Conservation (phyloP, 2,329 filamentous ascomycete species). For the Arachnomyces sp. region DNA sequence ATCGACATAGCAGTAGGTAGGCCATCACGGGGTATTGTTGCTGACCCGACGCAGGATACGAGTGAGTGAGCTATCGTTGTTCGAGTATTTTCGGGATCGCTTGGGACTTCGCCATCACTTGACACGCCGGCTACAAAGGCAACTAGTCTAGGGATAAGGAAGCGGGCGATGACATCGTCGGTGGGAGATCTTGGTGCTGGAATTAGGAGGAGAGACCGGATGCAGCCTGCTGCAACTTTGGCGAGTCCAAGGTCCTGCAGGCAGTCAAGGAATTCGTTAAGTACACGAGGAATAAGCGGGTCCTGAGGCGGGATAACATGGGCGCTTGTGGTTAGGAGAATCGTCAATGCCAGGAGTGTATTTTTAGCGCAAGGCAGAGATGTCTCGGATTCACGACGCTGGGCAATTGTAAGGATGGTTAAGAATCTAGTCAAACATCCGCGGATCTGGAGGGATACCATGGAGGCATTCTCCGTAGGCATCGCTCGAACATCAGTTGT, state of each 20-base stretch:
- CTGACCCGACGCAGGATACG: conserved; percentile 57
- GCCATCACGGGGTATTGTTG: conserved; percentile 24
- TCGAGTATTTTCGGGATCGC: conserved; percentile 68
- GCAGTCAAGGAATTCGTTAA: conserved; percentile 78
- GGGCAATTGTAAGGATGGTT: conserved; percentile 52
- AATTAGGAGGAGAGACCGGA: conserved; percentile 72
- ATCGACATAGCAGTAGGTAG: conserved; percentile 57
- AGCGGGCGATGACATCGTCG: conserved; percentile 65
- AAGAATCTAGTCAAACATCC: conserved; percentile 78
- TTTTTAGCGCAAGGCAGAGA: conserved; percentile 90
- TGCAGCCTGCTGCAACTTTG: conserved; percentile 83
- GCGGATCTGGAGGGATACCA: conserved; percentile 64
- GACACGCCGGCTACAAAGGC: conserved; percentile 57
- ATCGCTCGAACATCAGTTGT: conserved; percentile 11
- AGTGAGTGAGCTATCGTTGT: conserved; percentile 65
- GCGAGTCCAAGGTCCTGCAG: conserved; percentile 55
- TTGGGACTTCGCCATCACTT: conserved; percentile 54
- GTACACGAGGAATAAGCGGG: conserved; percentile 63
- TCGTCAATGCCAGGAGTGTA: conserved; percentile 75
- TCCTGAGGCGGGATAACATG: conserved; percentile 69
- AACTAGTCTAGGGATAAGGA: conserved; percentile 67
- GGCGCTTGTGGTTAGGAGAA: conserved; percentile 75
- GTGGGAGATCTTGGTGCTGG: conserved; percentile 51
- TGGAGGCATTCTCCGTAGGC: conserved; percentile 28
- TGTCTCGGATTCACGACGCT: conserved; percentile 54